Conservation (phyloP, 768 basidiomycete species). For the Tubosaeta sp. region DNA sequence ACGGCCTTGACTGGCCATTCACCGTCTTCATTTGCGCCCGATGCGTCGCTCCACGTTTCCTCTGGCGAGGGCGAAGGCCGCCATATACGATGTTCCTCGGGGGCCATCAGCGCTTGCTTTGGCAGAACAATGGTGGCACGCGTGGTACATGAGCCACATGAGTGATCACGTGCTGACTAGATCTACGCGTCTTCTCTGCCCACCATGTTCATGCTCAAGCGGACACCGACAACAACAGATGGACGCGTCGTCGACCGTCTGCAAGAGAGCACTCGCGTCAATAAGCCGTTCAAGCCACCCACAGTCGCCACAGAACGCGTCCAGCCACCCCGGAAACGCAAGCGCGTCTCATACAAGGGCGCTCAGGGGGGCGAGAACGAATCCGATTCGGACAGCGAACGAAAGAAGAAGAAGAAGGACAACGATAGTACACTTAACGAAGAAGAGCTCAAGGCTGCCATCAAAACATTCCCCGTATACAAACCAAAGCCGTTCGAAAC, state of each 20-base stretch:
- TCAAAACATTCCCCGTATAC: slow-evolving; percentile 74
- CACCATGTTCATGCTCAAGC: slow-evolving; percentile 57
- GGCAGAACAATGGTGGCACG: neutral
- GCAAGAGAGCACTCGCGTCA: slow-evolving; percentile 67
- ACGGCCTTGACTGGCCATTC: slow-evolving; percentile 29
- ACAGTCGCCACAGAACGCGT: slow-evolving; percentile 46
- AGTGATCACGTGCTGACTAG: slow-evolving; percentile 23
- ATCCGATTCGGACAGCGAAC: slow-evolving; percentile 46
- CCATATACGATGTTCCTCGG: slow-evolving; percentile 16
- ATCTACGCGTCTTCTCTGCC: slow-evolving; percentile 7
- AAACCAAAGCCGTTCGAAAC: slow-evolving; percentile 74
- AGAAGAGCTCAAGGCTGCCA: slow-evolving; percentile 56
- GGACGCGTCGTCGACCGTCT: slow-evolving; percentile 65
- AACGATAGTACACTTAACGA: slow-evolving; percentile 59
- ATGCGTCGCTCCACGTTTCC: slow-evolving; percentile 31
- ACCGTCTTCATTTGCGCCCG: slow-evolving; percentile 27
- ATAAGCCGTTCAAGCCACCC: slow-evolving; percentile 80
- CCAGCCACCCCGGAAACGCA: slow-evolving; percentile 77
- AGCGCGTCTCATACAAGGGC: slow-evolving; percentile 83
- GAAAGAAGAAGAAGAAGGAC: slow-evolving; percentile 61
- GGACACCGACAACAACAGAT: slow-evolving; percentile 64
- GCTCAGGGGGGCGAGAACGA: slow-evolving; percentile 55
- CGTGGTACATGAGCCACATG: neutral
- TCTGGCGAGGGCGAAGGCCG: slow-evolving; percentile 27
- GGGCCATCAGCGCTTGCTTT: neutral